These are phyloP conservation scores for Auricularia cornea DNA, from an alignment of 768 basidiomycete species.

Conservation along the genomic window DNA sequence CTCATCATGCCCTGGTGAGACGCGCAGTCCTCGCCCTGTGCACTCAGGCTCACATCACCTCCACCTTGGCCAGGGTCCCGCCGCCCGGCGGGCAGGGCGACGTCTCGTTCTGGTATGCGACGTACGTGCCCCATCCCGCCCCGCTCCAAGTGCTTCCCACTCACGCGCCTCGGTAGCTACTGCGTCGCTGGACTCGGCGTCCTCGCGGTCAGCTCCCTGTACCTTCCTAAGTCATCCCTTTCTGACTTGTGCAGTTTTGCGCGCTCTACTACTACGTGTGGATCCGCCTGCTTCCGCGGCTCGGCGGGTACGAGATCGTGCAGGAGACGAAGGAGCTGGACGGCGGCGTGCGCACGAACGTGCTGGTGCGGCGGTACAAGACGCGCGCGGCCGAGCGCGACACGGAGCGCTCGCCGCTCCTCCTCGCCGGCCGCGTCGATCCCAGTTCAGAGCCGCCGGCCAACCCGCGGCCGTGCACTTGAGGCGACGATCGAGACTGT, in stretches of 20 bases:
- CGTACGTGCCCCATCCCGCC: slow-evolving; percentile 6
- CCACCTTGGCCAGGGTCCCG: slow-evolving; percentile 16
- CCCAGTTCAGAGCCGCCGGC: too few species aligned
- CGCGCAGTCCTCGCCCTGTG: too few species aligned
- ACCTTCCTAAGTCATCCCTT: background rate
- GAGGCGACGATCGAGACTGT: too few species aligned
- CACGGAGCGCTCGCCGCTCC: background rate
- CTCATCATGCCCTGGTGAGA: slow-evolving; percentile 28
- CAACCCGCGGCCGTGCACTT: too few species aligned
- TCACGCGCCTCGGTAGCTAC: slow-evolving; percentile 12
- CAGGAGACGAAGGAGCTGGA: slow-evolving; percentile 19
- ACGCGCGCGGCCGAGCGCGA: background rate
- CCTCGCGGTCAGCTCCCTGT: slow-evolving; percentile 15
- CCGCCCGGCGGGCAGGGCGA: slow-evolving; percentile 20
- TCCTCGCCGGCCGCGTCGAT: too few species aligned
- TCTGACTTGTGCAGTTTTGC: slow-evolving; percentile 10
- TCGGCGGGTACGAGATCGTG: slow-evolving; percentile 38
- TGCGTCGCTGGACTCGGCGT: slow-evolving; percentile 22
- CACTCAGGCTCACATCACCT: too few species aligned
- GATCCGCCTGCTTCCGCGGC: slow-evolving; percentile 36
- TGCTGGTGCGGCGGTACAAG: slow-evolving; percentile 9
- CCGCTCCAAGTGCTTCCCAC: too few species aligned
- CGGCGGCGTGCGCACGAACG: slow-evolving; percentile 10
- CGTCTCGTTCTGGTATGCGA: slow-evolving; percentile 25
- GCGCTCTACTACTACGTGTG: slow-evolving; percentile 28